phyloP scores from a whole-genome alignment of 768 basidiomycete species.

The Tulasnella sp. region DNA sequence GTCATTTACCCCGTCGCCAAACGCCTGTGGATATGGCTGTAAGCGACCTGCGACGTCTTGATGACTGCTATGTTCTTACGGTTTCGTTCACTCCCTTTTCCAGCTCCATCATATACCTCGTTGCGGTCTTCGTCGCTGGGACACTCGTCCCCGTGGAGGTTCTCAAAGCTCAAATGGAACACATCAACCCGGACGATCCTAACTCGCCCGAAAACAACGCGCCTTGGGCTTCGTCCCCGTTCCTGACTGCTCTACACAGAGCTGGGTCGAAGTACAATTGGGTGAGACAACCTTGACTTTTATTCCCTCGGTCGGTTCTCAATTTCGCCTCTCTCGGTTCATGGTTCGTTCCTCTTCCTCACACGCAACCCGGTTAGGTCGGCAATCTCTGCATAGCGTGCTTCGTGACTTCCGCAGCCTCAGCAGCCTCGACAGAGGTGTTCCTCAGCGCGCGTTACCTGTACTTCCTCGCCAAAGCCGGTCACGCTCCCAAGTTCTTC shows the following conservation, averaged over 20 bases:
- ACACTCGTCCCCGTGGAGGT: neutral
- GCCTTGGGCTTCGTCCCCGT: conserved; percentile 15
- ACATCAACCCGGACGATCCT: neutral
- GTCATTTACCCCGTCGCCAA: neutral
- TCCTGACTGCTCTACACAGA: neutral
- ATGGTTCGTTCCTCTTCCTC: no score
- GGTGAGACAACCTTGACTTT: neutral
- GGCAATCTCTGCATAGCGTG: conserved; percentile 10
- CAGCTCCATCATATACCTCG: conserved; percentile 17
- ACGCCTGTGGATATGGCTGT: conserved; percentile 12
- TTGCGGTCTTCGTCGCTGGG: conserved; percentile 14
- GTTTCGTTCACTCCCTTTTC: neutral
- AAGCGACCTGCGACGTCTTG: neutral
- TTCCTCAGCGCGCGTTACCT: conserved; percentile 35
- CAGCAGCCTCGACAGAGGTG: conserved; percentile 28
- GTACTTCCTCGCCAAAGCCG: conserved; percentile 30
- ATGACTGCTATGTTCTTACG: no score
- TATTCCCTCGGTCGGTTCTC: no score
- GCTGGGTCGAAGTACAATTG: neutral
- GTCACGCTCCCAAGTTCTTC: conserved; percentile 35
- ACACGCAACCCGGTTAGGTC: neutral
- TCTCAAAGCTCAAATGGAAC: neutral
- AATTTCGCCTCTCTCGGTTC: no score
- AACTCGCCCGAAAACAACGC: neutral
- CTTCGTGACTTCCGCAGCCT: conserved; percentile 31